These are phyloP conservation scores for Coniella vitis DNA, from an alignment of 2,329 filamentous ascomycete genomes.

Conservation along the genomic window DNA sequence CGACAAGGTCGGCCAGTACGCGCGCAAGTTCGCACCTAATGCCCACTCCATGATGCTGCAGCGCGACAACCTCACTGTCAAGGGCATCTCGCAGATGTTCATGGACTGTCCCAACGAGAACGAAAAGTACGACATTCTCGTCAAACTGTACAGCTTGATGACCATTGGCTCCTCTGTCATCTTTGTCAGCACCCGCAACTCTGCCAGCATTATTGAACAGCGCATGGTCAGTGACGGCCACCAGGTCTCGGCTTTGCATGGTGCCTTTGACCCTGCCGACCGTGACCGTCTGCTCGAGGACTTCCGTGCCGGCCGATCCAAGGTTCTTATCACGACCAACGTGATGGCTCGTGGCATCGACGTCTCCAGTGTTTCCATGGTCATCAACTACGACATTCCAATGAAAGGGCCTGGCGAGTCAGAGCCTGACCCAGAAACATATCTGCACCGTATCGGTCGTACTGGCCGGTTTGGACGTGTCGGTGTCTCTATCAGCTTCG, in stretches of 20 bases:
- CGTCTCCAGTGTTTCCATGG: conserved; percentile 85
- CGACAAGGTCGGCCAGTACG: conserved; percentile 76
- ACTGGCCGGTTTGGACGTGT: conserved; percentile 96
- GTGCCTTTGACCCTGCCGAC: conserved; percentile 74
- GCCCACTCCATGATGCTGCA: conserved; percentile 83
- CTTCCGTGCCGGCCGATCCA: conserved; percentile 80
- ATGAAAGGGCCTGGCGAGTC: conserved; percentile 69
- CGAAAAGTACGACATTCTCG: conserved; percentile 81
- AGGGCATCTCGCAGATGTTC: conserved; percentile 96
- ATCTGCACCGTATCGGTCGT: conserved; percentile 94
- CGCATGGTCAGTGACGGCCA: conserved; percentile 87
- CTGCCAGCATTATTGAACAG: conserved; percentile 75
- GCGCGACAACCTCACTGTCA: conserved; percentile 88
- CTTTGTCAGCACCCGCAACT: conserved; percentile 88
- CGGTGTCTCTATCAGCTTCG: conserved; percentile 91
- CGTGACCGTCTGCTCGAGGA: conserved; percentile 79
- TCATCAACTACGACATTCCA: conserved; percentile 92
- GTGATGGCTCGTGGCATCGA: conserved; percentile 95
- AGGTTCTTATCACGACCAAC: conserved; percentile 97
- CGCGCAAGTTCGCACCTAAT: conserved; percentile 73
- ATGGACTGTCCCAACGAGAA: conserved; percentile 81
- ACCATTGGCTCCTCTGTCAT: conserved; percentile 97
- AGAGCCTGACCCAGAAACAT: conserved; percentile 89
- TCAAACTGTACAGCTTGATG: conserved; percentile 92
- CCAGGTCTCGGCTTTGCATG: conserved; percentile 83